phyloP scores from a whole-genome alignment of 192 early-diverging fungal species.

The Podila clonocystis region DNA sequence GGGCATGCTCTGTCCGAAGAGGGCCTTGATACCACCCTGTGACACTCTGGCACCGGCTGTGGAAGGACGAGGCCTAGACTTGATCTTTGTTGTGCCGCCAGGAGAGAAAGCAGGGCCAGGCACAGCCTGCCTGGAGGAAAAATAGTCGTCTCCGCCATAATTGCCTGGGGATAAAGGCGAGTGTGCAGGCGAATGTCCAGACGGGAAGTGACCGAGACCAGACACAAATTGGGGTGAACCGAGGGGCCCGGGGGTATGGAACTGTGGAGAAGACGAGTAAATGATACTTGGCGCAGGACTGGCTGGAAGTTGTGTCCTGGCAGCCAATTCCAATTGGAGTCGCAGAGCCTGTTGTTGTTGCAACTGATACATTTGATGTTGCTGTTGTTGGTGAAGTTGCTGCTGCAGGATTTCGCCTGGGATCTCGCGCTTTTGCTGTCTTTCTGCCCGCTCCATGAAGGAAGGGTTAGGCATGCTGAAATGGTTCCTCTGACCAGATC shows the following conservation, averaged over 20 bases:
- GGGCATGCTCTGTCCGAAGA: slow-evolving; percentile 30
- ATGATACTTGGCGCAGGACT: slow-evolving; percentile 22
- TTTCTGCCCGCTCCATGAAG: slow-evolving; percentile 45
- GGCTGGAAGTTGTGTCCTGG: slow-evolving; percentile 35
- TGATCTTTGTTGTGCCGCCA: slow-evolving; percentile 41
- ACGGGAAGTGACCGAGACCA: slow-evolving; percentile 19
- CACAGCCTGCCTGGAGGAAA: slow-evolving; percentile 15
- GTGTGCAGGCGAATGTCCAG: slow-evolving; percentile 28
- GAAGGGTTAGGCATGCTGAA: slow-evolving; percentile 47
- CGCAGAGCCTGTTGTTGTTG: slow-evolving; percentile 38
- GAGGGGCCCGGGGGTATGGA: not conserved
- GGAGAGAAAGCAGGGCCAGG: slow-evolving; percentile 38
- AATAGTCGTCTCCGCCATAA: slow-evolving; percentile 45
- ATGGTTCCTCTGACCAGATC: slow-evolving; percentile 17
- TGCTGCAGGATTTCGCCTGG: slow-evolving; percentile 10
- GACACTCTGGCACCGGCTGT: slow-evolving; percentile 17
- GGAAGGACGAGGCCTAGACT: slow-evolving; percentile 31
- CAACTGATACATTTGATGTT: slow-evolving; percentile 20
- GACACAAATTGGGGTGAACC: slow-evolving; percentile 21
- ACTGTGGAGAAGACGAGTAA: slow-evolving; percentile 20
- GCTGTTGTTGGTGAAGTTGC: not conserved
- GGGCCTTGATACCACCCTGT: slow-evolving; percentile 47
- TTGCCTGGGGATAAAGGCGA: slow-evolving; percentile 44
- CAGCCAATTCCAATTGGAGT: slow-evolving; percentile 32
- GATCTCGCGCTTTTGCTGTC: slow-evolving; percentile 40